These are phyloP conservation scores for Ascoidea asiatica DNA, from an alignment of 805 yeast genomes.

Conservation along the genomic window DNA sequence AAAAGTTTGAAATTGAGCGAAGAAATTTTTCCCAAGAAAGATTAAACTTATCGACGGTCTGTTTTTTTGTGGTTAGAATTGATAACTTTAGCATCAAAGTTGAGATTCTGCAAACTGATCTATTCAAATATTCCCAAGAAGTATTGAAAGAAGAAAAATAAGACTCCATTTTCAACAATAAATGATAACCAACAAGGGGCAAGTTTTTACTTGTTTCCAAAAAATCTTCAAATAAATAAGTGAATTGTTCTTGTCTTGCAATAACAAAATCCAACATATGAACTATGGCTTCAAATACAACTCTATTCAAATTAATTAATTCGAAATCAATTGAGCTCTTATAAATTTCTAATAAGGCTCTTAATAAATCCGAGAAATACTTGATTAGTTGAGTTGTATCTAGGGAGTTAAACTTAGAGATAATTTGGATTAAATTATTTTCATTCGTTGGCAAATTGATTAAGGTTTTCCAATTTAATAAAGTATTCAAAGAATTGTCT, in stretches of 20 bases:
- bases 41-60: constrained; percentile 15
- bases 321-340: constrained; percentile 13
- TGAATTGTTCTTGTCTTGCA: constrained; percentile 53
- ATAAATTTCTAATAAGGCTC: constrained; percentile 23
- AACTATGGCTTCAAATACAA: constrained; percentile 41
- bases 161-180: constrained; percentile 31
- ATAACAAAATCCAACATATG: constrained; percentile 48
- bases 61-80: constrained; percentile 14
- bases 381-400: constrained; percentile 42
- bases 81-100: constrained; percentile 35
- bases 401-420: constrained; percentile 37
- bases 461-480: constrained; percentile 38
- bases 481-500: constrained; percentile 37
- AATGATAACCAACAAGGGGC: constrained; percentile 37
- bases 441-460: constrained; percentile 24
- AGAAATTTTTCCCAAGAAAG: constrained; percentile 18
- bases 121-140: constrained; percentile 49
- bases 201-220: constrained; percentile 20
- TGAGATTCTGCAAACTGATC: constrained; percentile 50
- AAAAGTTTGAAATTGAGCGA: constrained; percentile 25
- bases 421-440: constrained; percentile 29
- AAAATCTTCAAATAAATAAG: constrained; percentile 41
- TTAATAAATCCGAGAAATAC: constrained; percentile 44
- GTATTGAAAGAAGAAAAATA: constrained; percentile 34
- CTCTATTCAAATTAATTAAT: constrained; percentile 15